These are phyloP conservation scores for Kwoniella newhampshirensis DNA, from an alignment of 768 basidiomycete genomes.

Conservation along the genomic window DNA sequence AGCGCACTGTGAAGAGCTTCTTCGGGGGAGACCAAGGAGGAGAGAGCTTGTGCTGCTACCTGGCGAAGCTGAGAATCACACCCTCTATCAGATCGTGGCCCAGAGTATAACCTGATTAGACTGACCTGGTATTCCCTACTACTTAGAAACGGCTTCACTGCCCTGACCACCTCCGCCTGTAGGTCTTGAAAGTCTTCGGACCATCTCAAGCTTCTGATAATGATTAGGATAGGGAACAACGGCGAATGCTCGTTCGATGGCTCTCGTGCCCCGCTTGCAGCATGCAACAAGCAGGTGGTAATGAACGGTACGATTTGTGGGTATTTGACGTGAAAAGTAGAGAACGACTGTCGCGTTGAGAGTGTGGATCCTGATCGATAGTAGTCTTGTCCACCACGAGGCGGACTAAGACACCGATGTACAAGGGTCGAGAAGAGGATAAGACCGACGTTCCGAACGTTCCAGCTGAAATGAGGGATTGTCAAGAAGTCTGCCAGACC, in stretches of 20 bases:
- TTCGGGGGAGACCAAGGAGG: slow-evolving; percentile 28
- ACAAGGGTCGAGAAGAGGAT: slow-evolving; percentile 50
- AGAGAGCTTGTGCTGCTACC: slow-evolving; percentile 45
- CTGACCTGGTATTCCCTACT: slow-evolving; percentile 41
- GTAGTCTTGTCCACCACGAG: slow-evolving; percentile 35
- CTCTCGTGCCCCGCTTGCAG: background rate
- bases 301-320: slow-evolving; percentile 36
- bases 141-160: slow-evolving; percentile 26
- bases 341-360: slow-evolving; percentile 34
- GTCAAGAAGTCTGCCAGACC: background rate
- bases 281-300: slow-evolving; percentile 17
- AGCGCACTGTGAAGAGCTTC: slow-evolving; percentile 15
- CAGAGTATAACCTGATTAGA: too few species aligned
- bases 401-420: slow-evolving; percentile 35
- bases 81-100: too few species aligned
- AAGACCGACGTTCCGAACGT: slow-evolving; percentile 50
- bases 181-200: slow-evolving; percentile 15
- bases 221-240: slow-evolving; percentile 46
- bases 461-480: slow-evolving; percentile 42
- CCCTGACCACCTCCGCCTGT: slow-evolving; percentile 18
- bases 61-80: slow-evolving; percentile 44
- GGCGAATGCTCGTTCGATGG: slow-evolving; percentile 29
- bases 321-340: slow-evolving; percentile 40
- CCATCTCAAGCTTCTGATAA: slow-evolving; percentile 41
- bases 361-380: slow-evolving; percentile 30